These are phyloP conservation scores for Piper longum DNA, from an alignment of 164 flowering plant species.

Conservation along the genomic window DNA sequence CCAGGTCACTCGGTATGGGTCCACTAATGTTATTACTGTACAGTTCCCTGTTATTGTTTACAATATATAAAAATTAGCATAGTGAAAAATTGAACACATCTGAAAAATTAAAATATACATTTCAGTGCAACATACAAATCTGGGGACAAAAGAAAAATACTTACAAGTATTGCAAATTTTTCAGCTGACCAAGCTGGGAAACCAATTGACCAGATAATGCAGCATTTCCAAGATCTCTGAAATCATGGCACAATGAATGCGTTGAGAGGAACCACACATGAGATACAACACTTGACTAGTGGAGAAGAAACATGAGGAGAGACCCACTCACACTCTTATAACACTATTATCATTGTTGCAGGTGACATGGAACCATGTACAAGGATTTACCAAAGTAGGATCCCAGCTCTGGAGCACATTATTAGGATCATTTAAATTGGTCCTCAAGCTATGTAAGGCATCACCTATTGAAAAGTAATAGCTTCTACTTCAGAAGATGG, in stretches of 20 bases:
- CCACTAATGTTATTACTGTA: slow-evolving; percentile 88
- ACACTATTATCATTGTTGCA: slow-evolving; percentile 91
- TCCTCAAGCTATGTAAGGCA: slow-evolving; percentile 63
- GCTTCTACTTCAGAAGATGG: background rate
- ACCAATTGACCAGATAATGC: slow-evolving; percentile 74
- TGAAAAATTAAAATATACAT: background rate
- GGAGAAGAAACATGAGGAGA: background rate
- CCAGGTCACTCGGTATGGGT: slow-evolving; percentile 70
- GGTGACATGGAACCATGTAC: slow-evolving; percentile 95
- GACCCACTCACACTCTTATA: slow-evolving; percentile 62
- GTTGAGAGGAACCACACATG: background rate
- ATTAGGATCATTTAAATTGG: slow-evolving; percentile 64
- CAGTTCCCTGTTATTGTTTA: slow-evolving; percentile 52
- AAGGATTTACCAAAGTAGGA: slow-evolving; percentile 88
- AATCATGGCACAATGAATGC: background rate
- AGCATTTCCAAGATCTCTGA: slow-evolving; percentile 94
- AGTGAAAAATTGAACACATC: background rate
- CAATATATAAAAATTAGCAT: background rate
- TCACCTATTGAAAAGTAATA: slow-evolving; percentile 44
- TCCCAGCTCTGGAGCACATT: slow-evolving; percentile 94
- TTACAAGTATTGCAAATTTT: slow-evolving; percentile 83
- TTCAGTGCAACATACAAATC: background rate
- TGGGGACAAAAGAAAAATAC: slow-evolving; percentile 8
- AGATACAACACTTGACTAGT: background rate
- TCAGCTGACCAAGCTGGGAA: slow-evolving; percentile 74